These are phyloP conservation scores for Hypholoma sublateritium DNA, from an alignment of 768 basidiomycete species.

Conservation along the genomic window DNA sequence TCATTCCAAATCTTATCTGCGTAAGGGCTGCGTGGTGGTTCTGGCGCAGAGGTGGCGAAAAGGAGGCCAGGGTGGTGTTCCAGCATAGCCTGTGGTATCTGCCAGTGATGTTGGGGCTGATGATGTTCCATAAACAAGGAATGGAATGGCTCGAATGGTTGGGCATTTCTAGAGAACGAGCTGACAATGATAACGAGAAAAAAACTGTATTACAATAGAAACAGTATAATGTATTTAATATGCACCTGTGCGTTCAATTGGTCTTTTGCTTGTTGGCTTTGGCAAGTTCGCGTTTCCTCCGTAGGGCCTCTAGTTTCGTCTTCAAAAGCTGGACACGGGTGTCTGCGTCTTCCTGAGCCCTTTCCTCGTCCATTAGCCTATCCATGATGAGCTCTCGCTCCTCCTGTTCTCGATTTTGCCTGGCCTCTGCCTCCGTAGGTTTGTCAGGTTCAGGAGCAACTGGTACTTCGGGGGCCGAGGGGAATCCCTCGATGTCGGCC, in stretches of 20 bases:
- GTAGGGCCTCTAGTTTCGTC: conserved; percentile 59
- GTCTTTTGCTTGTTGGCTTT: conserved; percentile 14
- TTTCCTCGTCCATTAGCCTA: conserved; percentile 79
- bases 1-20: conserved; percentile 75
- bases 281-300: conserved; percentile 32
- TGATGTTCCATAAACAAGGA: conserved; percentile 94
- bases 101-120: conserved; percentile 83
- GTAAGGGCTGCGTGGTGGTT: conserved; percentile 71
- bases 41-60: conserved; percentile 70
- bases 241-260: neutral
- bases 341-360: conserved; percentile 86
- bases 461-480: conserved; percentile 28
- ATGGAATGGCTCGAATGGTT: conserved; percentile 74
- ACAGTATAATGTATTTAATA: neutral
- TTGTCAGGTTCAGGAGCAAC: conserved; percentile 20
- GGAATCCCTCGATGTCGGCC: conserved; percentile 48
- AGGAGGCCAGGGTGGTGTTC: conserved; percentile 76
- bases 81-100: conserved; percentile 87
- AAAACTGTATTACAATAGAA: conserved; percentile 9
- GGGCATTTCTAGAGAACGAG: conserved; percentile 30
- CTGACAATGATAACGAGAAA: conserved; percentile 1
- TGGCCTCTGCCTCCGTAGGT: conserved; percentile 41
- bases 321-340: conserved; percentile 68
- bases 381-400: conserved; percentile 87
- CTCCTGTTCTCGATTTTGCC: conserved; percentile 59